Percentiles rank a stretch among this genome's conserved stretches.
These are phyloP conservation scores for Naumovozyma baii DNA, from an alignment of 805 yeast species.

Conservation along the genomic window DNA sequence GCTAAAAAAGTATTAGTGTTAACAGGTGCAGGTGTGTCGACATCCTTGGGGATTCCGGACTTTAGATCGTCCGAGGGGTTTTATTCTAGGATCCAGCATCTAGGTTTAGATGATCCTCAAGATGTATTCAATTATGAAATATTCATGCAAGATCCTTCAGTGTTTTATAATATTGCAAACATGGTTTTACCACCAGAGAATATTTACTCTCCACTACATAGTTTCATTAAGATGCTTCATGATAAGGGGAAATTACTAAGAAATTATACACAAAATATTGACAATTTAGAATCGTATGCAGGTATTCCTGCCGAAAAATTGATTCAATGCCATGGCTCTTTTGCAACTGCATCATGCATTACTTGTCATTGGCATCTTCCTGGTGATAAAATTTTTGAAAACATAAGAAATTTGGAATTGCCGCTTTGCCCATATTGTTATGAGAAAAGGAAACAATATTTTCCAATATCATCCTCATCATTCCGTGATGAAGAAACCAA, in stretches of 20 bases:
- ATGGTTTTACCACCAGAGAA: slow-evolving; percentile 69
- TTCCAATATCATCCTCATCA: slow-evolving; percentile 10
- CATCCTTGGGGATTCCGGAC: slow-evolving; percentile 85
- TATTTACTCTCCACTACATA: slow-evolving; percentile 67
- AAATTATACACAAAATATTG: slow-evolving; percentile 87
- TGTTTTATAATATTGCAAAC: slow-evolving; percentile 80
- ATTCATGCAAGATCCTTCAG: slow-evolving; percentile 66
- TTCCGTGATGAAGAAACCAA: slow-evolving; percentile 7
- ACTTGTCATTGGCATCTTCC: slow-evolving; percentile 59
- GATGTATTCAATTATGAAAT: slow-evolving; percentile 70
- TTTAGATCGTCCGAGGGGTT: slow-evolving; percentile 84
- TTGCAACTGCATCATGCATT: slow-evolving; percentile 77
- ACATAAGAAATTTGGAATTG: slow-evolving; percentile 47
- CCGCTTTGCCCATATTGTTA: slow-evolving; percentile 68
- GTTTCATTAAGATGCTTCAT: slow-evolving; percentile 62
- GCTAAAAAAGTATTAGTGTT: slow-evolving; percentile 59
- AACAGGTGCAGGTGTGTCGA: slow-evolving; percentile 91
- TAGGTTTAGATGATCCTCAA: slow-evolving; percentile 80
- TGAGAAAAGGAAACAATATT: slow-evolving; percentile 32
- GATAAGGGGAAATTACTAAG: slow-evolving; percentile 69
- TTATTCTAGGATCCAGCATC: slow-evolving; percentile 54
- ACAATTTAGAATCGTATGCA: slow-evolving; percentile 73
- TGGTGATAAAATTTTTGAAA: slow-evolving; percentile 55
- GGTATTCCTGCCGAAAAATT: slow-evolving; percentile 58
- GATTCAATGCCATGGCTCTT: slow-evolving; percentile 89